Conservation (phyloP, 2,329 filamentous ascomycete species). For the Colletotrichum nymphaeae region DNA sequence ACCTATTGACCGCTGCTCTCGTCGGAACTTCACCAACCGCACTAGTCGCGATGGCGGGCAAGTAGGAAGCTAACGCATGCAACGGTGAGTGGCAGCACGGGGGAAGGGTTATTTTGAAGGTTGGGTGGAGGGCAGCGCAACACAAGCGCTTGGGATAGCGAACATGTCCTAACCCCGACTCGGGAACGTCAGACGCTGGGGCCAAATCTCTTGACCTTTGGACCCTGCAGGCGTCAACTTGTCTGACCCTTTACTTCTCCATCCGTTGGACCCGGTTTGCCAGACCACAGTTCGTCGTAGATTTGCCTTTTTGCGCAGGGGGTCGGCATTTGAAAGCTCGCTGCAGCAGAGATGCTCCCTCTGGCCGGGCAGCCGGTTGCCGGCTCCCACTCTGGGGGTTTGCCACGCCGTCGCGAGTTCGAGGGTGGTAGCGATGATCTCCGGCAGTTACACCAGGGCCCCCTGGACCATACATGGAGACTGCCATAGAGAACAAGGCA, state of each 20-base stretch:
- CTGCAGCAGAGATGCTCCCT: neutral
- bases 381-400: neutral
- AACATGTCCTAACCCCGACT: neutral
- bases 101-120: constrained; percentile 6
- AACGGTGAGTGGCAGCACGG: neutral
- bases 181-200: constrained; percentile 8
- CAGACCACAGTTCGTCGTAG: neutral
- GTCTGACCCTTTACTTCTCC: neutral
- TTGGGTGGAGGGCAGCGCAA: neutral
- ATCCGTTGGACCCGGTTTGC: neutral
- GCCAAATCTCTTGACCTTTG: neutral
- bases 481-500: constrained; percentile 6
- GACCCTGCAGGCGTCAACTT: constrained; percentile 25
- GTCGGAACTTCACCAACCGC: constrained; percentile 22
- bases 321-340: neutral
- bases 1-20: constrained; percentile 3
- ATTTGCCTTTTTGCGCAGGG: neutral
- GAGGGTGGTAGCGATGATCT: constrained; percentile 31
- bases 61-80: neutral
- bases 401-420: constrained; percentile 14
- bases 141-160: neutral
- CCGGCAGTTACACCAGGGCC: neutral
- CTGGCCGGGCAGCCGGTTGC: neutral
- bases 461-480: neutral
- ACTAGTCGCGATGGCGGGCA: neutral